Evolutionary conservation across 1,284 basidiomycete species (phyloP), one percentile per base, ranked within the genome.

Genomic region (Mixia osmundae): DNA sequence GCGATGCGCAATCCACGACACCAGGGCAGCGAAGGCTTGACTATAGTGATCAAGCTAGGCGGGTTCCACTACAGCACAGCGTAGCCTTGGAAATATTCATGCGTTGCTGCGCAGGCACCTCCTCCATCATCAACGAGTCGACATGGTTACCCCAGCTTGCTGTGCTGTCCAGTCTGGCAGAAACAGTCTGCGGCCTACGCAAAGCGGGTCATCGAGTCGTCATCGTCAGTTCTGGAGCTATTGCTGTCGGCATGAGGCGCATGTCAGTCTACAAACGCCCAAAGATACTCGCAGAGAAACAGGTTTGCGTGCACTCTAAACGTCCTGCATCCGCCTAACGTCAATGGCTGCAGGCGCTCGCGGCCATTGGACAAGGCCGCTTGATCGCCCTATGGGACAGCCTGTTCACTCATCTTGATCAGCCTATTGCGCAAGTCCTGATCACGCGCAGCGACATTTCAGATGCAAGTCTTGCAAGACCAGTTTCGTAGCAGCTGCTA

Each of bases 381-480:
- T 66, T 99, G 18, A 95, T 97, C 43, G 85, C 83, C 1, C 62
- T 97, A 2, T 99, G 80, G 79, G 91, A 97, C 54, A 87, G 85
- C 51, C 62, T 97, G 29, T 99, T 99, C 50, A 68, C 77, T 2
- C 78, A 87, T 47, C 61, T 95, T 14, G 83, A 77, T 36, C 85
- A 91, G 54, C 80, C 82, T 3, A 91, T 91, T 31, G 91, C 87
- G 0, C 89, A 99, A 57, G 73, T 99, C 29, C 62, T 97, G 38
- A 61, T 97, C 27, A 97, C 91, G 1, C 66, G 89, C 38, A 80
- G 79, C 38, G 89, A 97, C 55, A 91, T 99, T 45, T 82, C 87
- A 11, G 91, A 97, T 59, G 83, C 87, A 52, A 53, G 76, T 34
- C 5, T 15, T 12, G 30, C 14, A 10, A 31, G 6, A 4, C n/a